These are phyloP conservation scores for Ceratobasidium sp. DNA, from an alignment of 1,284 basidiomycete genomes.

Conservation along the genomic window DNA sequence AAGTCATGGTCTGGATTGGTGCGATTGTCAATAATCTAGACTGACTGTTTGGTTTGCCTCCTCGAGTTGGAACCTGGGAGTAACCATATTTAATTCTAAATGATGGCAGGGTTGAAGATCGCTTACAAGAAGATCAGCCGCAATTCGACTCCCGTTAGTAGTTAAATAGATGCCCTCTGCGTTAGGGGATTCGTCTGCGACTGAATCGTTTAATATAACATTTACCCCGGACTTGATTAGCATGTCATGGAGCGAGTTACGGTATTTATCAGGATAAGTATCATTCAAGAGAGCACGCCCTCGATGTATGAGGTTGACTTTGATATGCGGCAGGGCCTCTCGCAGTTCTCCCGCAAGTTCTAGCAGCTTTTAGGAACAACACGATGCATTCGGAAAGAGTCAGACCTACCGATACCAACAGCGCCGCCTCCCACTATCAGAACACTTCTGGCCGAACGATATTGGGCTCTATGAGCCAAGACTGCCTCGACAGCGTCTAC, in stretches of 20 bases:
- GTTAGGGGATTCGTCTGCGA: neutral
- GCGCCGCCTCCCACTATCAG: slow-evolving; percentile 69
- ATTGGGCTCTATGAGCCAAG: slow-evolving; percentile 55
- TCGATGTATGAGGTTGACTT: slow-evolving; percentile 69
- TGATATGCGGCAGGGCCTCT: slow-evolving; percentile 61
- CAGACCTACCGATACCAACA: slow-evolving; percentile 62
- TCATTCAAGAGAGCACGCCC: slow-evolving; percentile 61
- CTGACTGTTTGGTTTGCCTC: slow-evolving; percentile 32
- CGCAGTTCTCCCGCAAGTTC: slow-evolving; percentile 67
- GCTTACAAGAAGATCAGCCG: slow-evolving; percentile 19
- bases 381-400: neutral
- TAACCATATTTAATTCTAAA: neutral
- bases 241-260: slow-evolving; percentile 57
- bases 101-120: neutral
- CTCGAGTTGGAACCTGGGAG: slow-evolving; percentile 12
- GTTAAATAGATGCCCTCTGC: slow-evolving; percentile 8
- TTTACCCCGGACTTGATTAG: slow-evolving; percentile 57
- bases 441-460: slow-evolving; percentile 58
- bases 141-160: neutral
- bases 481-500: slow-evolving; percentile 54
- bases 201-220: slow-evolving; percentile 60
- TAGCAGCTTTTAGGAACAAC: slow-evolving; percentile 5
- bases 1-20: neutral
- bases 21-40: neutral
- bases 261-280: slow-evolving; percentile 63